A percentile compares a stretch with the other conserved stretches of the same genome.
Evolutionary conservation across 2,329 filamentous ascomycete genomes (phyloP).

Genomic region (Amauroascus niger): DNA sequence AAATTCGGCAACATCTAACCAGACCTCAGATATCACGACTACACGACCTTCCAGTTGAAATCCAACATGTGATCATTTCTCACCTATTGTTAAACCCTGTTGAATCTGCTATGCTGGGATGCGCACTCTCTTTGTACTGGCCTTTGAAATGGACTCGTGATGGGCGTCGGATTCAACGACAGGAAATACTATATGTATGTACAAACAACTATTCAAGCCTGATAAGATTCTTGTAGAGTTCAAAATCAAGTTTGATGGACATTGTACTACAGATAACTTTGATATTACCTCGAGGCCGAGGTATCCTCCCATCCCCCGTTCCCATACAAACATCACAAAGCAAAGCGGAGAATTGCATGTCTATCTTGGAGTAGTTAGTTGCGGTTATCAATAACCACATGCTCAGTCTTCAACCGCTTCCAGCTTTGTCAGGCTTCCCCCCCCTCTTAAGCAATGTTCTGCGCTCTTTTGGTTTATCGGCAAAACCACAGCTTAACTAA

Average conservation of each 20-base stretch:
- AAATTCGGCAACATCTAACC: constrained; percentile 11
- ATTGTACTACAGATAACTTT: no score
- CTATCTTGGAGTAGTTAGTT: no score
- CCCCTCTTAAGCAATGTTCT: no score
- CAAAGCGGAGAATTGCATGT: no score
- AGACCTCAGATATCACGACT: constrained; percentile 11
- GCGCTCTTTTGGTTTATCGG: no score
- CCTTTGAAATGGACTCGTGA: constrained; percentile 19
- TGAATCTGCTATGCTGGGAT: constrained; percentile 20
- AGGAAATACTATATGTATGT: constrained; percentile 17
- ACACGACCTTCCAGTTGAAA: constrained; percentile 19
- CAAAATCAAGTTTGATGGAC: constrained; percentile 20
- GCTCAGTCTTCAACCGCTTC: no score
- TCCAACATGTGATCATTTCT: constrained; percentile 21
- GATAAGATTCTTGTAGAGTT: constrained; percentile 18
- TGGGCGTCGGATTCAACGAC: constrained; percentile 17
- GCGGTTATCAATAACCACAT: no score
- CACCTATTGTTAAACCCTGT: constrained; percentile 19
- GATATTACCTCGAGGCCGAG: no score
- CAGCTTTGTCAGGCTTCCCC: no score
- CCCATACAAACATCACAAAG: no score
- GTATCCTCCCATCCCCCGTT: no score
- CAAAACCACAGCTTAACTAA: no score
- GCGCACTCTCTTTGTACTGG: constrained; percentile 18
- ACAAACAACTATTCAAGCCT: constrained; percentile 13